Evolutionary conservation across 192 early-diverging fungal species (phyloP).

Genomic region (Coemansia sp.): DNA sequence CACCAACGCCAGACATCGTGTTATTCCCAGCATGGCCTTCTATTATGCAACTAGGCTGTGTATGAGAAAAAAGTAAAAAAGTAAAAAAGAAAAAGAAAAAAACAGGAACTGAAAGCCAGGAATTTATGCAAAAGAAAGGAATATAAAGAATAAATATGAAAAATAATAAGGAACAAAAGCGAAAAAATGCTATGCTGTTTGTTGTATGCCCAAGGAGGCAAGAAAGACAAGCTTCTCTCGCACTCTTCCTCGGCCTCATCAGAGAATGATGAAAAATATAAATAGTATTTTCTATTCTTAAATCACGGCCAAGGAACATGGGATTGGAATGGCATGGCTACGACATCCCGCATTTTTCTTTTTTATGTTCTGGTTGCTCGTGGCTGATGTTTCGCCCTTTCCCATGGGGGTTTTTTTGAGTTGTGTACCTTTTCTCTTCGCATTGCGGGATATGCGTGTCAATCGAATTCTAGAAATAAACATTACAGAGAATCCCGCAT

Average conservation of each 20-base stretch:
- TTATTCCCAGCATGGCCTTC: not conserved
- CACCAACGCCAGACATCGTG: not conserved
- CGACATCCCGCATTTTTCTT: not conserved
- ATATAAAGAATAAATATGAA: too few relatives aligned
- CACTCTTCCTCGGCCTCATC: too few relatives aligned
- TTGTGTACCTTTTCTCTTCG: not conserved
- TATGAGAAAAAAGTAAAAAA: slow-evolving; percentile 3
- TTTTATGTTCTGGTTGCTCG: too few relatives aligned
- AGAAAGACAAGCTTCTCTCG: too few relatives aligned
- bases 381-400: too few relatives aligned
- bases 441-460: not conserved
- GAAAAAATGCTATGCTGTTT: too few relatives aligned
- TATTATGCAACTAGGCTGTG: not conserved
- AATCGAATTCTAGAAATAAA: slow-evolving; percentile 2
- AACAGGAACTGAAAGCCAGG: not conserved
- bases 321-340: too few relatives aligned
- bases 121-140: not conserved
- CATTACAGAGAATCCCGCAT: not conserved
- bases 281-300: not conserved
- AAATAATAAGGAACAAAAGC: too few relatives aligned
- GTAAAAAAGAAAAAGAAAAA: not conserved
- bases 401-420: not conserved
- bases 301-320: not conserved
- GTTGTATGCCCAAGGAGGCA: too few relatives aligned
- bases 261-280: too few relatives aligned